phyloP scores from a whole-genome alignment of 2,329 filamentous ascomycete species.

The Ilyonectria destructans region DNA sequence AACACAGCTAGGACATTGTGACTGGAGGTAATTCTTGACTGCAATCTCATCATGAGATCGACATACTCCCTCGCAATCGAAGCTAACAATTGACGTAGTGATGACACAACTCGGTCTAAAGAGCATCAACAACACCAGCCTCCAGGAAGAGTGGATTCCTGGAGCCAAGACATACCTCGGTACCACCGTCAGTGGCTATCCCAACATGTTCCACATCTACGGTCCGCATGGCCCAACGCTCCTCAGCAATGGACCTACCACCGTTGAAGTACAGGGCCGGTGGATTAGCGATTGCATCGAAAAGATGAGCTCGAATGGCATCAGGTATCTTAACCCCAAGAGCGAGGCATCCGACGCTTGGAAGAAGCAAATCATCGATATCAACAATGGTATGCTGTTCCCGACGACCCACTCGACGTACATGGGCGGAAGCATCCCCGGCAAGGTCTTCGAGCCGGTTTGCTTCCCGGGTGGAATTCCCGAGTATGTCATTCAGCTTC shows the following conservation, averaged over 20 bases:
- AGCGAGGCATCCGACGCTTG: slow-evolving; percentile 63
- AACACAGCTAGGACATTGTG: slow-evolving; percentile 49
- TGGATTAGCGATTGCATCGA: slow-evolving; percentile 69
- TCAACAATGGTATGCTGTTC: slow-evolving; percentile 65
- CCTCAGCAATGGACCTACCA: slow-evolving; percentile 70
- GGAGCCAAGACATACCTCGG: slow-evolving; percentile 64
- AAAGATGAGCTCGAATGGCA: slow-evolving; percentile 61
- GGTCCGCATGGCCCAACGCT: slow-evolving; percentile 72
- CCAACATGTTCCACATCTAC: slow-evolving; percentile 70
- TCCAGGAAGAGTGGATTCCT: slow-evolving; percentile 61
- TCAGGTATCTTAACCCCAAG: slow-evolving; percentile 68
- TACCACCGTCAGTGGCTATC: slow-evolving; percentile 60
- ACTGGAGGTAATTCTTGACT: slow-evolving; percentile 53
- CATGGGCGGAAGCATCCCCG: slow-evolving; percentile 71
- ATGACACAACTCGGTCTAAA: slow-evolving; percentile 64
- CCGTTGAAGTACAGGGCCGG: slow-evolving; percentile 69
- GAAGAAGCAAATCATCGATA: slow-evolving; percentile 65
- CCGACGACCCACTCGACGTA: slow-evolving; percentile 67
- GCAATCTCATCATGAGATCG: neutral
- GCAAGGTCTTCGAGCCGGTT: slow-evolving; percentile 67
- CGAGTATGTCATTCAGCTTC: slow-evolving; percentile 50
- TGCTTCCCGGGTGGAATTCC: slow-evolving; percentile 63
- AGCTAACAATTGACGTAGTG: slow-evolving; percentile 42
- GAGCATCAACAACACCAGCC: slow-evolving; percentile 56
- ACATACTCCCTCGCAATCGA: neutral